These are phyloP conservation scores for Limnomonas spitsbergensis DNA, from an alignment of 139 green algal genomes.

Conservation along the genomic window DNA sequence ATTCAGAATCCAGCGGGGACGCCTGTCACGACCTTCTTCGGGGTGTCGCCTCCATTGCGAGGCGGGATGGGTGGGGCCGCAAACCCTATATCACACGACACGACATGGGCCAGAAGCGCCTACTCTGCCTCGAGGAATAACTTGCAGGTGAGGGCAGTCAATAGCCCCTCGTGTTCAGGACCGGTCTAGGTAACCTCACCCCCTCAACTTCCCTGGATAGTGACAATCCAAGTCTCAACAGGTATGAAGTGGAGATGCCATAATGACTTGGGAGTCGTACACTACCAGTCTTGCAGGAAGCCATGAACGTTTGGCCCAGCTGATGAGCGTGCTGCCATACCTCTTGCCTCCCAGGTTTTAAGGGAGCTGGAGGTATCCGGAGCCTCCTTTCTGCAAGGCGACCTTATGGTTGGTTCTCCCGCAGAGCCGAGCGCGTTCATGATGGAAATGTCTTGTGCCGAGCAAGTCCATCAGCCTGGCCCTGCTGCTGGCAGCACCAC, in stretches of 20 bases:
- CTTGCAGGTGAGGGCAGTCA: not conserved
- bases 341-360: not conserved
- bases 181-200: too few relatives aligned
- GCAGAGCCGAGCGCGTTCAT: not conserved
- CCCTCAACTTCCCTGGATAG: too few relatives aligned
- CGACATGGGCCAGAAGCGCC: not conserved
- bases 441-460: not conserved
- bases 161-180: too few relatives aligned
- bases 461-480: not conserved
- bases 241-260: not conserved
- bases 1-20: not conserved
- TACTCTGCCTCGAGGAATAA: slow-evolving; percentile 9
- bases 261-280: too few relatives aligned
- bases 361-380: not conserved
- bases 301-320: too few relatives aligned
- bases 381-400: slow-evolving; percentile 7
- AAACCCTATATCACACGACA: slow-evolving; percentile 10
- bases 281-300: too few relatives aligned
- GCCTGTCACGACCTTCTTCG: not conserved
- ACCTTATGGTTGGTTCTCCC: not conserved
- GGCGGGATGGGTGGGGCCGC: slow-evolving; percentile 12
- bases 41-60: slow-evolving; percentile 8
- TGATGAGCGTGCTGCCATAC: not conserved
- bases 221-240: not conserved
- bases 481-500: not conserved